These are phyloP conservation scores for Candida adriatica DNA, from an alignment of 805 yeast genomes.

Conservation along the genomic window DNA sequence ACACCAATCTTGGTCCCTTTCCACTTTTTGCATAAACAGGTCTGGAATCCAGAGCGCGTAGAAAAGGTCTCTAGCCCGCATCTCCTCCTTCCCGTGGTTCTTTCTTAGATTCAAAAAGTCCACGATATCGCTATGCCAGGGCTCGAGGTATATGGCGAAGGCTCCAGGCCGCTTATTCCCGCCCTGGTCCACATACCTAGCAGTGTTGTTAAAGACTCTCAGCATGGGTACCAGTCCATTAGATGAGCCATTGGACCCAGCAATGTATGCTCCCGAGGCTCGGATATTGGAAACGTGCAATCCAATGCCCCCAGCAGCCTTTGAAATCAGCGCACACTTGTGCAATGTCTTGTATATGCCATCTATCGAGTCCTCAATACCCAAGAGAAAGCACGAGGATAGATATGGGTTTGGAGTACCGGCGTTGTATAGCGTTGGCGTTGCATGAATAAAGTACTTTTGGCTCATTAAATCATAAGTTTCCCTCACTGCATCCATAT, in stretches of 20 bases:
- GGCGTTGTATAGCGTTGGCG: conserved; percentile 91
- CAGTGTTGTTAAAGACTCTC: conserved; percentile 90
- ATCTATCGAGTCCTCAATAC: conserved; percentile 94
- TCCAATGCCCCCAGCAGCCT: conserved; percentile 95
- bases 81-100: conserved; percentile 93
- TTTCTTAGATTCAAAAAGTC: conserved; percentile 82
- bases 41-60: conserved; percentile 95
- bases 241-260: conserved; percentile 89
- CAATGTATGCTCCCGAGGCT: conserved; percentile 78
- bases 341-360: conserved; percentile 90
- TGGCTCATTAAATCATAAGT: conserved; percentile 85
- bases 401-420: conserved; percentile 82
- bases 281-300: conserved; percentile 83
- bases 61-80: conserved; percentile 88
- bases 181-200: conserved; percentile 96
- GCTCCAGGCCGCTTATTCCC: conserved; percentile 99
- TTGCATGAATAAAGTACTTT: conserved; percentile 87
- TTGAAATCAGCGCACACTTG: conserved; percentile 83
- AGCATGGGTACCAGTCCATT: conserved; percentile 95
- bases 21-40: conserved; percentile 87
- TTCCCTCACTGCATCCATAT: conserved; percentile 60
- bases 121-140: conserved; percentile 93
- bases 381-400: conserved; percentile 88
- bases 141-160: conserved; percentile 87
- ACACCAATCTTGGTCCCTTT: conserved; percentile 75